Conservation (phyloP, 140 eudicot genomes). For the Cichorium intybus region DNA sequence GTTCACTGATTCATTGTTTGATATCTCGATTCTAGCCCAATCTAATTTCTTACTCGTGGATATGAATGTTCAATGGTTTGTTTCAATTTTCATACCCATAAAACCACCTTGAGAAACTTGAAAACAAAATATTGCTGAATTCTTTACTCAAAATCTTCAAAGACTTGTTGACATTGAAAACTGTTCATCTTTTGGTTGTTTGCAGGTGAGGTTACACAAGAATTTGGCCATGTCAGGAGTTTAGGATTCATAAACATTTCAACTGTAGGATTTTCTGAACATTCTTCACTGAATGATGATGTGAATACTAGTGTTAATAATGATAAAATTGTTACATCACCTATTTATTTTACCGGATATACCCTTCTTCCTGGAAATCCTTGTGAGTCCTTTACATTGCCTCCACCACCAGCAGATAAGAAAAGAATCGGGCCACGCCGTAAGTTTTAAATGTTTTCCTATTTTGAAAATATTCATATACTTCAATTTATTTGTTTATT, state of each 20-base stretch:
- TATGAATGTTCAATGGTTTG: too few relatives aligned
- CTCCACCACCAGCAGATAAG: slow-evolving; percentile 89
- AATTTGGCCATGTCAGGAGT: slow-evolving; percentile 13
- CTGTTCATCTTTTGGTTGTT: slow-evolving; percentile 5
- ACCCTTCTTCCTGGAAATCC: slow-evolving; percentile 80
- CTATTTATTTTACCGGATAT: slow-evolving; percentile 57
- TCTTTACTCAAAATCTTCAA: too few relatives aligned
- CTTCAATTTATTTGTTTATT: too few relatives aligned
- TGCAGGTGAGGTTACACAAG: slow-evolving; percentile 54
- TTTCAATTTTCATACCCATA: too few relatives aligned
- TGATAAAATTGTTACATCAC: slow-evolving; percentile 15
- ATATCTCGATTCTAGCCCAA: too few relatives aligned
- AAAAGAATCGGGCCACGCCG: slow-evolving; percentile 93
- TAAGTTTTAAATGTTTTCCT: slow-evolving; percentile 32
- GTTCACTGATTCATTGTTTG: too few relatives aligned
- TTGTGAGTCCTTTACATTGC: slow-evolving; percentile 69
- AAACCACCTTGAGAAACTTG: too few relatives aligned
- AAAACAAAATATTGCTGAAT: too few relatives aligned
- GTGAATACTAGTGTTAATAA: neutral
- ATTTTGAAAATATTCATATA: neutral
- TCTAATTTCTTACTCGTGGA: too few relatives aligned
- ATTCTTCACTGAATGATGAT: slow-evolving; percentile 17
- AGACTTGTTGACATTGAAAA: too few relatives aligned
- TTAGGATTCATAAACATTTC: slow-evolving; percentile 23
- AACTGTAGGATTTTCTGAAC: slow-evolving; percentile 10